phyloP scores from a whole-genome alignment of 345 rosid genomes.

The Populus tremula region DNA sequence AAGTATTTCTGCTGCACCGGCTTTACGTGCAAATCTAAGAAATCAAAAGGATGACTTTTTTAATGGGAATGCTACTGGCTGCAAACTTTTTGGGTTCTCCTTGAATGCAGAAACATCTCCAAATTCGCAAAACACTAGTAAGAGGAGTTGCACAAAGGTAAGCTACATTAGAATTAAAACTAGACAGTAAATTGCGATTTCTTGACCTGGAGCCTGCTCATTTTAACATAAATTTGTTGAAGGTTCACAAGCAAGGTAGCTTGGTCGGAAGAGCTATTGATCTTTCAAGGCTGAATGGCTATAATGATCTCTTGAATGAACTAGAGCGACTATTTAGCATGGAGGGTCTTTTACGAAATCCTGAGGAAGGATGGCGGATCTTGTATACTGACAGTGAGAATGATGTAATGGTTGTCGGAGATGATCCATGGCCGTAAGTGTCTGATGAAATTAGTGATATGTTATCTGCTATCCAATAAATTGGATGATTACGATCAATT shows the following conservation, averaged over 20 bases:
- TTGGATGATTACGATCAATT: background rate
- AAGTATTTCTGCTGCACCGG: constrained; percentile 36
- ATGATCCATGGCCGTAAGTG: constrained; percentile 95
- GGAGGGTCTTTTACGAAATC: constrained; percentile 78
- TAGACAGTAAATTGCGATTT: background rate
- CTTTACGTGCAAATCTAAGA: constrained; percentile 34
- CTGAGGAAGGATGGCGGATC: constrained; percentile 78
- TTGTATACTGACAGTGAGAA: constrained; percentile 86
- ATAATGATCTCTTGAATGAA: constrained; percentile 64
- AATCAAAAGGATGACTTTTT: constrained; percentile 38
- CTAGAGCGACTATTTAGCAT: constrained; percentile 73
- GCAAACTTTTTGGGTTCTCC: constrained; percentile 83
- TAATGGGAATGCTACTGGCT: constrained; percentile 45
- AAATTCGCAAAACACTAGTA: constrained; percentile 60
- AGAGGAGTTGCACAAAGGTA: constrained; percentile 93
- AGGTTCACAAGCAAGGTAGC: constrained; percentile 98
- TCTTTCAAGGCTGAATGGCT: constrained; percentile 66
- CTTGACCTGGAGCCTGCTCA: constrained; percentile 17
- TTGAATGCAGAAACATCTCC: constrained; percentile 54
- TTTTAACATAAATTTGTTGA: constrained; percentile 14
- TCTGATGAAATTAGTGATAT: constrained; percentile 3
- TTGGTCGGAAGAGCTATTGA: constrained; percentile 91
- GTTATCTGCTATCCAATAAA: background rate
- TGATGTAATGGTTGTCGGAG: constrained; percentile 92
- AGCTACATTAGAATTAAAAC: constrained; percentile 20